phyloP scores from a whole-genome alignment of 306 rosid species.

The Lathyrus sativus region DNA sequence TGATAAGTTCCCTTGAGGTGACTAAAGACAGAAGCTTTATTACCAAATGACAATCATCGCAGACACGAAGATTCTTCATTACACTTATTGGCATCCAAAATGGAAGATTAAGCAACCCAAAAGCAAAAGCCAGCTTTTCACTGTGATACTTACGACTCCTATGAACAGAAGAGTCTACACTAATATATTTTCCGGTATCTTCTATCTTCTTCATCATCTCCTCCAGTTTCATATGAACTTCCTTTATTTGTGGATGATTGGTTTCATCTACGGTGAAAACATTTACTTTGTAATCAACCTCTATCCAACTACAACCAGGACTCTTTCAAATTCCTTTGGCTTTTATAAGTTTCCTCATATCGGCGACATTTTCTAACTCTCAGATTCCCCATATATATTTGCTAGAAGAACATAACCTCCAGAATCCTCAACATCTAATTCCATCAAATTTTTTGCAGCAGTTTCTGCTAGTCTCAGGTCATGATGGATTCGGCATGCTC shows the following conservation, averaged over 20 bases:
- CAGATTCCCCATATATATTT: constrained; percentile 54
- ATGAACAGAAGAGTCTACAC: constrained; percentile 37
- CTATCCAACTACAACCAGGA: constrained; percentile 73
- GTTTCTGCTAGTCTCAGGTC: constrained; percentile 57
- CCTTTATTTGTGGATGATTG: constrained; percentile 60
- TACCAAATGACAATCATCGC: constrained; percentile 55
- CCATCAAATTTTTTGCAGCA: constrained; percentile 51
- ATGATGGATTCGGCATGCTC: constrained; percentile 60
- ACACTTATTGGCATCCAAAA: constrained; percentile 59
- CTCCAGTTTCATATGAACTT: constrained; percentile 47
- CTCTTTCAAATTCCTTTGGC: constrained; percentile 52
- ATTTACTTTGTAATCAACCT: constrained; percentile 58
- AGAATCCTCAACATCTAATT: constrained; percentile 52
- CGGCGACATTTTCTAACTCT: constrained; percentile 54
- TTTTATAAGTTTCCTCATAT: constrained; percentile 57
- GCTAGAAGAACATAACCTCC: constrained; percentile 62
- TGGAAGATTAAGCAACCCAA: constrained; percentile 55
- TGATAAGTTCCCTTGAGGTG: constrained; percentile 60
- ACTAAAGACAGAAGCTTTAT: constrained; percentile 51
- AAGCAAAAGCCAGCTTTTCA: constrained; percentile 60
- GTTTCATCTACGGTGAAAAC: constrained; percentile 63
- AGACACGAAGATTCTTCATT: constrained; percentile 58
- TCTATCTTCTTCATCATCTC: constrained; percentile 56
- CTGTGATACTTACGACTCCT: constrained; percentile 48
- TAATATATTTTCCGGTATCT: constrained; percentile 45